Evolutionary conservation across 805 yeast species (phyloP).

Genomic region (Lachancea meyersii): DNA sequence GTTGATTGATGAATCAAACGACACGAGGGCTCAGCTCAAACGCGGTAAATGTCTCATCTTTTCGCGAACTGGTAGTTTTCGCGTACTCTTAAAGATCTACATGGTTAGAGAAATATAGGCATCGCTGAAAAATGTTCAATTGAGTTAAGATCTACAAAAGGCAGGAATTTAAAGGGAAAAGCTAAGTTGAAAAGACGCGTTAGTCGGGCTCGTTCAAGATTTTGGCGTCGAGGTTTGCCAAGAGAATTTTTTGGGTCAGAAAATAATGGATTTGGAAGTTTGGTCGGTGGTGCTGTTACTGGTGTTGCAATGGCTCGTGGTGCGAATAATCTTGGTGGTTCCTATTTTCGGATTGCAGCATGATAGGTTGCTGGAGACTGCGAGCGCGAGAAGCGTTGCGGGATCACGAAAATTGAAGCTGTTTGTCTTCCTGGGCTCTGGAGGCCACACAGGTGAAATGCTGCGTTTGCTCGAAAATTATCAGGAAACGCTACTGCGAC

Average conservation of each 20-base stretch:
- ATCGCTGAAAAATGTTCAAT: neutral
- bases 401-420: neutral
- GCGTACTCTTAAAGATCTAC: neutral
- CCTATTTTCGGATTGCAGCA: constrained; percentile 8
- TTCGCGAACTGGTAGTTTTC: constrained; percentile 7
- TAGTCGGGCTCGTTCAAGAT: neutral
- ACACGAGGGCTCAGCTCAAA: neutral
- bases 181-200: too few relatives aligned
- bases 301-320: constrained; percentile 6
- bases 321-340: constrained; percentile 5
- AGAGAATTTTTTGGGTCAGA: neutral
- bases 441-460: constrained; percentile 98
- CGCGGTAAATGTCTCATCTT: neutral
- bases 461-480: constrained; percentile 50
- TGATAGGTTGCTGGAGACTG: neutral
- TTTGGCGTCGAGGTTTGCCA: neutral
- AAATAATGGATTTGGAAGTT: neutral
- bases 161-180: neutral
- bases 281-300: constrained; percentile 3
- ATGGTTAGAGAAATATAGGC: neutral
- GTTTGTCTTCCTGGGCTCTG: constrained; percentile 80
- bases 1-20: too few relatives aligned
- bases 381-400: neutral
- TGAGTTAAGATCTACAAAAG: neutral
- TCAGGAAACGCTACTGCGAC: constrained; percentile 40